Conservation (phyloP, 2,329 filamentous ascomycete genomes). For the Claviceps sp. region DNA sequence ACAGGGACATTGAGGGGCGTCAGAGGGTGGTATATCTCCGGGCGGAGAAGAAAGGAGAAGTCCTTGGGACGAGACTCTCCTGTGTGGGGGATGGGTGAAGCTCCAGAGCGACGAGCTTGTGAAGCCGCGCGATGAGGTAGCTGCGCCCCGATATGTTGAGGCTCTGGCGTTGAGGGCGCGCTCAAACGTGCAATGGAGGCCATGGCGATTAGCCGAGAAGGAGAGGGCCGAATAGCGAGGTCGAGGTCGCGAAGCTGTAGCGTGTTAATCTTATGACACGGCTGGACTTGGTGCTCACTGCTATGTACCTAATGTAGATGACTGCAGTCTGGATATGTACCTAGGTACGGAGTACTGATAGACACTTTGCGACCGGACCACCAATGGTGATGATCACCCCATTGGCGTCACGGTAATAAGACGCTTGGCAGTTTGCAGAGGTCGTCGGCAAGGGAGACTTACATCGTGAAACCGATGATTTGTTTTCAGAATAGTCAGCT, state of each 20-base stretch:
- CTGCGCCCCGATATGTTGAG: conserved; percentile 2
- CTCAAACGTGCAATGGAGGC: conserved; percentile 2
- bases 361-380: no score
- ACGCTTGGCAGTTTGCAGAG: neutral
- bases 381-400: no score
- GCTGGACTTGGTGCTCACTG: no score
- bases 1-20: conserved; percentile 46
- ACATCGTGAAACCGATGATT: conserved; percentile 6
- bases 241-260: conserved; percentile 8
- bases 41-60: conserved; percentile 66
- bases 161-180: conserved; percentile 5
- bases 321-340: no score
- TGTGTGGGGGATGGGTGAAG: conserved; percentile 16
- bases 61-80: conserved; percentile 39
- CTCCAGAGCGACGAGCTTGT: conserved; percentile 7
- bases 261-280: neutral
- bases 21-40: conserved; percentile 73
- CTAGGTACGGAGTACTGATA: no score
- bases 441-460: neutral
- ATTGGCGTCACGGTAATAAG: no score
- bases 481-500: conserved; percentile 4
- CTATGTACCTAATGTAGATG: neutral
- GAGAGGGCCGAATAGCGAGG: neutral
- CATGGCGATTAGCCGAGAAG: neutral
- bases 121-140: conserved; percentile 12